Evolutionary conservation across 805 yeast genomes (phyloP).

Genomic region (Soucietia sequanensis): DNA sequence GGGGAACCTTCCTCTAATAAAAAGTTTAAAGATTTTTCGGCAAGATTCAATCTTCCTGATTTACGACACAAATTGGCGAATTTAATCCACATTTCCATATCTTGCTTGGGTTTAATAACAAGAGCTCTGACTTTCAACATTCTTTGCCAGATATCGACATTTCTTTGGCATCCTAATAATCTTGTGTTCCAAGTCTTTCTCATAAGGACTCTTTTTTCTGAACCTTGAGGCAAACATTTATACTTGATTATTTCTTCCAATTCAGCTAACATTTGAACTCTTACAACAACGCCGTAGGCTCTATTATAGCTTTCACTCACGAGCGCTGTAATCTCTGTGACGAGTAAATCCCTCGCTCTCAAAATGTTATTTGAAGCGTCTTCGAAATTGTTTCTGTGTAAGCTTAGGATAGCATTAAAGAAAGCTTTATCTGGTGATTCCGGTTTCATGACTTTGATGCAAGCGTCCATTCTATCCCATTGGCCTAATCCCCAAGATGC

Average conservation of each 20-base stretch:
- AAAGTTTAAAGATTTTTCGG: slow-evolving; percentile 85
- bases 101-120: slow-evolving; percentile 92
- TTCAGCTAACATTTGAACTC: slow-evolving; percentile 97
- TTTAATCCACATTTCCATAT: slow-evolving; percentile 97
- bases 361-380: slow-evolving; percentile 78
- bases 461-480: slow-evolving; percentile 95
- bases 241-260: slow-evolving; percentile 91
- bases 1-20: slow-evolving; percentile 74
- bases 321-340: slow-evolving; percentile 90
- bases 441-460: slow-evolving; percentile 82
- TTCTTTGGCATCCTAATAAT: slow-evolving; percentile 88
- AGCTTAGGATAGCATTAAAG: slow-evolving; percentile 82
- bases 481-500: slow-evolving; percentile 98
- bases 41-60: slow-evolving; percentile 86
- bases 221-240: slow-evolving; percentile 78
- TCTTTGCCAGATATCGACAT: slow-evolving; percentile 99
- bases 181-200: slow-evolving; percentile 94
- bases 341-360: slow-evolving; percentile 83
- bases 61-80: slow-evolving; percentile 95
- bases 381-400: slow-evolving; percentile 83
- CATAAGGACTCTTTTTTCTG: slow-evolving; percentile 75
- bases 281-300: slow-evolving; percentile 94
- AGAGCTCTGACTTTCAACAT: slow-evolving; percentile 89
- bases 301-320: slow-evolving; percentile 95
- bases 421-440: slow-evolving; percentile 95